Conservation (phyloP, 108 stramenopile genomes). For the Schizochytrium sp. region DNA sequence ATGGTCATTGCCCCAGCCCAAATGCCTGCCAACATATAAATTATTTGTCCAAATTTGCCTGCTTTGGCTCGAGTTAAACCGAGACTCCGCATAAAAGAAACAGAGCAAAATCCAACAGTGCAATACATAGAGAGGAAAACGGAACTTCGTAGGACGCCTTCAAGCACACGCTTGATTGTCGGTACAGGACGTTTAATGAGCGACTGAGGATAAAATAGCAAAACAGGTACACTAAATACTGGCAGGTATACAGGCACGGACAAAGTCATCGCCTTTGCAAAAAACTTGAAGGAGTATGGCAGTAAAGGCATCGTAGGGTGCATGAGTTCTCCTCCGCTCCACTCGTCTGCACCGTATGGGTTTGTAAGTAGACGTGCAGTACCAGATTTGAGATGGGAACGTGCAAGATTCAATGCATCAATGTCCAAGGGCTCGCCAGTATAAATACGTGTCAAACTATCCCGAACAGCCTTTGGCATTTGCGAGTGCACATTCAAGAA, state of each 20-base stretch:
- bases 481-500: conserved; percentile 17
- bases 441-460: neutral
- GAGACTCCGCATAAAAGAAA: conserved; percentile 14
- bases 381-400: neutral
- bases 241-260: conserved; percentile 53
- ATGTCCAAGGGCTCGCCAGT: conserved; percentile 7
- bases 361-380: neutral
- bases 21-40: conserved; percentile 30
- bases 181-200: neutral
- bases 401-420: neutral
- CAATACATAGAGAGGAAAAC: conserved; percentile 13
- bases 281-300: neutral
- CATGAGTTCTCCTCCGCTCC: conserved; percentile 3
- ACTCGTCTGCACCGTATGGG: neutral
- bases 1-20: neutral
- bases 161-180: conserved; percentile 13
- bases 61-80: neutral
- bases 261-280: neutral
- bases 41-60: neutral
- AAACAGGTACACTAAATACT: conserved; percentile 30
- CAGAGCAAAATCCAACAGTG: conserved; percentile 6
- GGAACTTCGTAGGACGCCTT: conserved; percentile 23
- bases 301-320: neutral
- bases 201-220: conserved; percentile 22
- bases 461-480: neutral